These are phyloP conservation scores for Chaetoscypha palmicola DNA, from an alignment of 2,329 filamentous ascomycete species.

Conservation along the genomic window DNA sequence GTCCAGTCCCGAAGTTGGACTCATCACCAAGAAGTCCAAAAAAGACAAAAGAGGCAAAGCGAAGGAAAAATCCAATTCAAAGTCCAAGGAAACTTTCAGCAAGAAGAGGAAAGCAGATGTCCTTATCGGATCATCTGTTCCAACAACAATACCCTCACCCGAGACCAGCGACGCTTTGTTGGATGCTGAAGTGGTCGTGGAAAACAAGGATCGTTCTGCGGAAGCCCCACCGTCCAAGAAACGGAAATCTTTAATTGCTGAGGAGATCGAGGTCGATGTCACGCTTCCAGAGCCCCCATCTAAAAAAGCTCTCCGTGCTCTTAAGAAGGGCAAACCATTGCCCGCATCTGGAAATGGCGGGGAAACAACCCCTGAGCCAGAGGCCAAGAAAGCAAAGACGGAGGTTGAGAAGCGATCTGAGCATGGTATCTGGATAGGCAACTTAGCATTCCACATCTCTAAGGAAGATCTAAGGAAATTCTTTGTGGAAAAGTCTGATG, in stretches of 20 bases:
- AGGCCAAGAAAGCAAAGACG: conserved; percentile 35
- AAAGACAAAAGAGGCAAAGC: conserved; percentile 5
- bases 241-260: conserved; percentile 55
- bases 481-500: conserved; percentile 64
- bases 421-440: conserved; percentile 92
- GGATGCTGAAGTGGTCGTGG: background rate
- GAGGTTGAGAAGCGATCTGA: conserved; percentile 58
- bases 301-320: conserved; percentile 81
- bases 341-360: conserved; percentile 38
- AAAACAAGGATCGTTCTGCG: conserved; percentile 1
- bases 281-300: conserved; percentile 87
- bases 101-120: conserved; percentile 21
- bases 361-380: conserved; percentile 33
- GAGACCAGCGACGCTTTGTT: conserved; percentile 1
- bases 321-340: conserved; percentile 72
- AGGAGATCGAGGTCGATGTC: conserved; percentile 85
- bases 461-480: conserved; percentile 70
- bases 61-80: conserved; percentile 15
- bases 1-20: background rate
- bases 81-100: conserved; percentile 27
- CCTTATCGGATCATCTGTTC: conserved; percentile 9
- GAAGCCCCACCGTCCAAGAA: conserved; percentile 41
- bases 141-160: conserved; percentile 3
- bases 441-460: conserved; percentile 77
- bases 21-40: conserved; percentile 7